These are phyloP conservation scores for Talaromyces stipitatus DNA, from an alignment of 495 filamentous ascomycete genomes.

Conservation along the genomic window DNA sequence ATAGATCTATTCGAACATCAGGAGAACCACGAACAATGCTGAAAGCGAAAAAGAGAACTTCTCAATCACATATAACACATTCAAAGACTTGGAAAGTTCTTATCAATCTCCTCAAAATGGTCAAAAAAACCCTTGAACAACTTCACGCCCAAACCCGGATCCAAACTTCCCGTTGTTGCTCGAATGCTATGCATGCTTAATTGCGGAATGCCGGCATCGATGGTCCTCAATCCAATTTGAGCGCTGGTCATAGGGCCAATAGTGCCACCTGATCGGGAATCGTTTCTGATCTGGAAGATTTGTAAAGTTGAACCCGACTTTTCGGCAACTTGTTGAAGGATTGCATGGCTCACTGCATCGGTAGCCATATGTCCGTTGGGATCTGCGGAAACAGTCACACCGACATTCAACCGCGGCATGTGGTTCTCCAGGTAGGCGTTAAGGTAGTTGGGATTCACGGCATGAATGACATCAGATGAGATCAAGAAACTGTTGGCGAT, in stretches of 20 bases:
- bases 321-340: constrained; percentile 67
- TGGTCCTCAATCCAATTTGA: constrained; percentile 72
- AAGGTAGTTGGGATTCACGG: constrained; percentile 90
- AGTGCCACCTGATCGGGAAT: constrained; percentile 78
- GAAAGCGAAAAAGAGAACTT: background rate
- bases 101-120: constrained; percentile 78
- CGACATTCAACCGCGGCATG: constrained; percentile 81
- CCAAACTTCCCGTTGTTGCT: constrained; percentile 77
- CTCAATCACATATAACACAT: background rate
- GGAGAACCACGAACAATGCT: background rate
- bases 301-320: constrained; percentile 64
- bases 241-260: constrained; percentile 88
- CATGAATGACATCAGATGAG: constrained; percentile 89
- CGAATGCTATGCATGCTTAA: constrained; percentile 92
- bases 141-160: constrained; percentile 83
- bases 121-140: constrained; percentile 89
- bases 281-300: constrained; percentile 92
- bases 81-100: constrained; percentile 59
- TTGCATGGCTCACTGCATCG: constrained; percentile 69
- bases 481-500: constrained; percentile 91
- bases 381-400: constrained; percentile 77
- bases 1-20: background rate
- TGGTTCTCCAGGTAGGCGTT: constrained; percentile 75
- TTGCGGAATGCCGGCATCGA: constrained; percentile 89
- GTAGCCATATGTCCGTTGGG: constrained; percentile 90